Conservation (phyloP, 2,329 filamentous ascomycete genomes). For the Fusarium robinianum region DNA sequence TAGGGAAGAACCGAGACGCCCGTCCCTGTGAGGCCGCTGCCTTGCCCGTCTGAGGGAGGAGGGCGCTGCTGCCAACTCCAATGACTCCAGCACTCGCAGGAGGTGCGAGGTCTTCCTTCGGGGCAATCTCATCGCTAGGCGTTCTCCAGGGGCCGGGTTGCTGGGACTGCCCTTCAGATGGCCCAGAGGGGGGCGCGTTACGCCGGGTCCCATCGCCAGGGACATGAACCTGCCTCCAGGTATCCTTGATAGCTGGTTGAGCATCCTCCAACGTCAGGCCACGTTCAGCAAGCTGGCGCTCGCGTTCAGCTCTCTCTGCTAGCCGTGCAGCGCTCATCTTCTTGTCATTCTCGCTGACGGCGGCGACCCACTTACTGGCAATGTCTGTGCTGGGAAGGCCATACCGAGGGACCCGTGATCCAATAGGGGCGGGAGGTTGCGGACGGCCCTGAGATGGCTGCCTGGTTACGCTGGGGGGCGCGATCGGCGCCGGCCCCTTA, state of each 20-base stretch:
- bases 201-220: constrained; percentile 45
- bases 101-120: constrained; percentile 31
- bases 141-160: constrained; percentile 39
- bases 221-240: constrained; percentile 54
- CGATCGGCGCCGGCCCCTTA: constrained; percentile 53
- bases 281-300: constrained; percentile 51
- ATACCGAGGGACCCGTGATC: constrained; percentile 40
- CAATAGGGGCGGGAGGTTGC: constrained; percentile 41
- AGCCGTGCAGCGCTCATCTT: constrained; percentile 46
- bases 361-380: constrained; percentile 49
- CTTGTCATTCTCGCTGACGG: constrained; percentile 54
- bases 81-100: constrained; percentile 37
- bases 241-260: constrained; percentile 57
- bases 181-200: constrained; percentile 30
- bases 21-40: constrained; percentile 51
- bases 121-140: constrained; percentile 35
- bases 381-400: constrained; percentile 38
- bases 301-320: constrained; percentile 47
- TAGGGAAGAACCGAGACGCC: constrained; percentile 66
- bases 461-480: constrained; percentile 40
- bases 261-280: constrained; percentile 50
- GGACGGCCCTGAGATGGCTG: constrained; percentile 35
- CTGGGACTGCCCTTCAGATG: constrained; percentile 38
- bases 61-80: constrained; percentile 32
- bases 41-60: constrained; percentile 37